These are phyloP conservation scores for Botryotinia narcissicola DNA, from an alignment of 2,329 filamentous ascomycete genomes.

Conservation along the genomic window DNA sequence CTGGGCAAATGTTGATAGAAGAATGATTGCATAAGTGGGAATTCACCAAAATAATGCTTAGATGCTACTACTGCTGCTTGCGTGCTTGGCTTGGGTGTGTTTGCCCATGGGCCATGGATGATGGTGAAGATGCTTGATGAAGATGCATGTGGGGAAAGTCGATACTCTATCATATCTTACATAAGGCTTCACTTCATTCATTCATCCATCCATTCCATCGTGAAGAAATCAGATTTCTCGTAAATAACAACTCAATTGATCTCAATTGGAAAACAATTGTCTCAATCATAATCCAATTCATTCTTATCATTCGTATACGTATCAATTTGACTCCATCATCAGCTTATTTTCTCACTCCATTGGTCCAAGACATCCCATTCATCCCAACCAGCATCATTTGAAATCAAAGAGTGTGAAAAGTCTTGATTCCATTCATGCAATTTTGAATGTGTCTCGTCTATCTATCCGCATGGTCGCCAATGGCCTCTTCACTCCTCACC, in stretches of 20 bases:
- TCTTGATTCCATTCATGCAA: slow-evolving; percentile 8
- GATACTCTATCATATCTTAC: background rate
- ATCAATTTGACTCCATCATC: slow-evolving; percentile 16
- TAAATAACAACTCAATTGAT: background rate
- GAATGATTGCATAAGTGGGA: slow-evolving; percentile 4
- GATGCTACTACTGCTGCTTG: background rate
- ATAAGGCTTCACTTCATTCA: background rate
- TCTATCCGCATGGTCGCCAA: background rate
- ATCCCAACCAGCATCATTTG: background rate
- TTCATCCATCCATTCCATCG: too few species aligned
- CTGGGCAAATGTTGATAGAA: background rate
- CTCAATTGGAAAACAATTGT: background rate
- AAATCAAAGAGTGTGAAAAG: slow-evolving; percentile 1
- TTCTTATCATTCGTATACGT: slow-evolving; percentile 7
- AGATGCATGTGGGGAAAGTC: slow-evolving; percentile 1
- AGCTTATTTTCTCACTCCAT: background rate
- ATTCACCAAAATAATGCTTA: background rate
- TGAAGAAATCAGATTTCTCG: background rate
- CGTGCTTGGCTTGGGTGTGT: background rate
- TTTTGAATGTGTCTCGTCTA: slow-evolving; percentile 4
- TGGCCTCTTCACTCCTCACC: background rate
- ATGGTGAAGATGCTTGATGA: background rate
- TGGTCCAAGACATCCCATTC: slow-evolving; percentile 13
- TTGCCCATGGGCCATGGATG: background rate
- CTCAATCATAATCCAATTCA: background rate